Percentiles rank a stretch among this genome's conserved stretches.
These are phyloP conservation scores for Tinospora cordifolia DNA, from an alignment of 164 flowering plant genomes.

Conservation along the genomic window DNA sequence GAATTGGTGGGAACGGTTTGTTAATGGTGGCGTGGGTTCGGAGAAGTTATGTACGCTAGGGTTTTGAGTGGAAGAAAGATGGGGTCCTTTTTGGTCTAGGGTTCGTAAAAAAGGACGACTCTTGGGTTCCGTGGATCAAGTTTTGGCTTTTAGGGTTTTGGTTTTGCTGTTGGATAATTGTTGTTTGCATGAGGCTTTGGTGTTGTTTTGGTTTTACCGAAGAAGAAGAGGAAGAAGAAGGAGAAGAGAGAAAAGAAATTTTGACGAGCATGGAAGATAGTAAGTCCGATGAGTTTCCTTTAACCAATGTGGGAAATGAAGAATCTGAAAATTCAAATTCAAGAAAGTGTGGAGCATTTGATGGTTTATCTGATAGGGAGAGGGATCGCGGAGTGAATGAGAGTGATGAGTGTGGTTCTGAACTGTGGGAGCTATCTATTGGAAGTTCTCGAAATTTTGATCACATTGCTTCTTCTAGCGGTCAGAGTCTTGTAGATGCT, in stretches of 20 bases:
- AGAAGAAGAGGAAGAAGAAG: slow-evolving; percentile 21
- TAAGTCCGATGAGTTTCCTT: slow-evolving; percentile 8
- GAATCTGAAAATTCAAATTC: slow-evolving; percentile 14
- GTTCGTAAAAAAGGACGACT: slow-evolving; percentile 6
- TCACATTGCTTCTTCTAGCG: slow-evolving; percentile 15
- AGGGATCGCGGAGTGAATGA: slow-evolving; percentile 14
- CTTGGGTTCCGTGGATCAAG: not conserved
- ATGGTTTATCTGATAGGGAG: not conserved
- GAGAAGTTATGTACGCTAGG: slow-evolving; percentile 7
- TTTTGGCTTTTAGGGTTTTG: slow-evolving; percentile 3
- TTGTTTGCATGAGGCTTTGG: slow-evolving; percentile 52
- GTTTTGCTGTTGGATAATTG: not conserved
- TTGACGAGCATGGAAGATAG: slow-evolving; percentile 17
- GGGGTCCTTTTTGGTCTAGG: slow-evolving; percentile 13
- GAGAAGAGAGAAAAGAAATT: not conserved
- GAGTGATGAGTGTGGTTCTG: slow-evolving; percentile 4
- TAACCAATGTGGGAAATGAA: slow-evolving; percentile 16
- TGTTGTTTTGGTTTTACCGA: slow-evolving; percentile 37
- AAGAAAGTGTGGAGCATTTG: not conserved
- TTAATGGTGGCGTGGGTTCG: not conserved
- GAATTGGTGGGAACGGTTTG: not conserved
- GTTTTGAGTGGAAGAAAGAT: slow-evolving; percentile 8
- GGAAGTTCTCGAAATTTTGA: slow-evolving; percentile 19
- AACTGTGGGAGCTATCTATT: slow-evolving; percentile 14
- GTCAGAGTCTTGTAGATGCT: slow-evolving; percentile 3